Conservation (phyloP, 768 basidiomycete genomes). For the Lanmaoa rubissima region DNA sequence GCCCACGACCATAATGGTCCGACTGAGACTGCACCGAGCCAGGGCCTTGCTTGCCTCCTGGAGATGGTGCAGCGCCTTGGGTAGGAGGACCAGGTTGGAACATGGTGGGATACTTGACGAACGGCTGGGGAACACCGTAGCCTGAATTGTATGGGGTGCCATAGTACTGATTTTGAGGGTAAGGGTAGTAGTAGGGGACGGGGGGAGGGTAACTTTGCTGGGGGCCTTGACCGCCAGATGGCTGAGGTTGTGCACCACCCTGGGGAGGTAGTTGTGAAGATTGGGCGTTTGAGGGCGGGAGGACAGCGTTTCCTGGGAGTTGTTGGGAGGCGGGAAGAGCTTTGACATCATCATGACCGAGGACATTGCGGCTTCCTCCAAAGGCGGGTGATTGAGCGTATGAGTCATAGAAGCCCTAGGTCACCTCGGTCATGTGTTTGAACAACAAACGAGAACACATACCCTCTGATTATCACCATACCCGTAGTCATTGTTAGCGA, state of each 20-base stretch:
- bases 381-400: conserved; percentile 67
- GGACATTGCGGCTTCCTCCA: conserved; percentile 53
- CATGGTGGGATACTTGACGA: conserved; percentile 75
- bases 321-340: conserved; percentile 60
- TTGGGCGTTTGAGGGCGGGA: conserved; percentile 54
- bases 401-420: conserved; percentile 73
- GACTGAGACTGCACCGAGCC: conserved; percentile 49
- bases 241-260: conserved; percentile 52
- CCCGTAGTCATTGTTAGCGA: conserved; percentile 62
- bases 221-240: conserved; percentile 58
- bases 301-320: conserved; percentile 46
- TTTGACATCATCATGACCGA: conserved; percentile 78
- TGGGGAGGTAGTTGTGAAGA: conserved; percentile 52
- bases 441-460: conserved; percentile 24
- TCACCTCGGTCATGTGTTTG: conserved; percentile 16
- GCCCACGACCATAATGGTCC: conserved; percentile 60
- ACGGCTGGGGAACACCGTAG: conserved; percentile 60
- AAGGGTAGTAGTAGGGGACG: conserved; percentile 59
- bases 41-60: conserved; percentile 64
- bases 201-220: conserved; percentile 68
- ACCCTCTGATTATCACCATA: conserved; percentile 70
- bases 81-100: conserved; percentile 72
- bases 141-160: conserved; percentile 64
- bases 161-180: conserved; percentile 76
- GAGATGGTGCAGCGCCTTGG: conserved; percentile 62